These are phyloP conservation scores for Cercospora canescens DNA, from an alignment of 2,329 filamentous ascomycete species.

Conservation along the genomic window DNA sequence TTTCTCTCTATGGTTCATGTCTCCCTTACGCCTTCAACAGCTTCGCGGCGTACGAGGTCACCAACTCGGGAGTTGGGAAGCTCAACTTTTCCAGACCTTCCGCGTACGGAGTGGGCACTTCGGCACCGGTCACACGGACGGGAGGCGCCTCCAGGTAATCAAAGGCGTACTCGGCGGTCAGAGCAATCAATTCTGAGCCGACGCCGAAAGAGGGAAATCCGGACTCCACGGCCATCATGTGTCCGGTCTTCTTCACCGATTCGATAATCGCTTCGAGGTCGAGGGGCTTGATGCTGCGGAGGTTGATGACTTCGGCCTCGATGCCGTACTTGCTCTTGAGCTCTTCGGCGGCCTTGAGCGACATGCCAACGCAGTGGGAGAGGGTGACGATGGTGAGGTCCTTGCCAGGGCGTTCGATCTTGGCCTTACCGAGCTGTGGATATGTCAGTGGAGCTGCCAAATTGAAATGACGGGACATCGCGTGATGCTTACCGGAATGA, in stretches of 20 bases:
- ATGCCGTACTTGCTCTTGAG: constrained; percentile 97
- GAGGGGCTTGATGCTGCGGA: constrained; percentile 94
- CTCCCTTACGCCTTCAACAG: constrained; percentile 67
- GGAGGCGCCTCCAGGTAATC: constrained; percentile 96
- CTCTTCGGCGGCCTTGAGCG: constrained; percentile 81
- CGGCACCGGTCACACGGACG: constrained; percentile 90
- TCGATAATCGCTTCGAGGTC: constrained; percentile 94
- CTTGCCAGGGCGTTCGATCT: constrained; percentile 94
- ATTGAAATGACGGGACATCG: too few relatives aligned
- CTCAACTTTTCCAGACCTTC: constrained; percentile 89
- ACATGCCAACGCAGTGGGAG: constrained; percentile 93
- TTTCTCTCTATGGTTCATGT: background rate
- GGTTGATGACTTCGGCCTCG: constrained; percentile 95
- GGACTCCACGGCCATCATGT: constrained; percentile 87
- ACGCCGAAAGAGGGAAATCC: constrained; percentile 96
- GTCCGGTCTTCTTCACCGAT: constrained; percentile 97
- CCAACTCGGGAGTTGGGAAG: constrained; percentile 88
- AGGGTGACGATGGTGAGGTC: constrained; percentile 94
- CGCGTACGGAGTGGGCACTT: constrained; percentile 96
- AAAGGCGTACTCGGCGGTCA: constrained; percentile 96
- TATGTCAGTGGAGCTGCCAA: constrained; percentile 21
- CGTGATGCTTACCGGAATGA: constrained; percentile 69
- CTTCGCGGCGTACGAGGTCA: constrained; percentile 86
- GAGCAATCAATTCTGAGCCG: constrained; percentile 84
- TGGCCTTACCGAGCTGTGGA: constrained; percentile 85